Base-by-base conservation (phyloP, 2,329 filamentous ascomycete genomes). In the Epichloe sylvatica region DNA sequence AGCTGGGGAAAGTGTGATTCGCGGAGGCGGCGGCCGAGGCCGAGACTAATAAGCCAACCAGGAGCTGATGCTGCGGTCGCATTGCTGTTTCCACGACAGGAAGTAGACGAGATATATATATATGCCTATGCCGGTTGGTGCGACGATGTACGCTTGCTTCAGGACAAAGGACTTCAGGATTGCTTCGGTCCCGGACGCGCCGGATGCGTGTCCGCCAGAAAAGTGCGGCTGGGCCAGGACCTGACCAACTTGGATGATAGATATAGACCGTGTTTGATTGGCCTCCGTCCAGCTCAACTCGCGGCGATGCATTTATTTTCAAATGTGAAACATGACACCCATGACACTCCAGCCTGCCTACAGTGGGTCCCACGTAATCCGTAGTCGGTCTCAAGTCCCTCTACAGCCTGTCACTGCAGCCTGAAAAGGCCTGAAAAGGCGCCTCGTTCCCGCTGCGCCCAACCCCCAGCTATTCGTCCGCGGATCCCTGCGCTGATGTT, bases 1-100 rank as follows among this genome's bases (percentile, higher is more conserved):
- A 70, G 38, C 15, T n/a, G 23, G 47, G 15, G 23, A 13, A 34
- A 12, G 47, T 45, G 40, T 30, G 12, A 21, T 40, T 42, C 17
- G 8, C 30, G 30, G 21, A 6, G 23, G 34, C 49, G 33, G 44
- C 21, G 34, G 23, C 49, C 19, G 38, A 30, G 23, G 17, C 49
- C 9, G 38, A 42, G 39, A 33, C 39, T 4, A 19, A 43, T 41
- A 43, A 23, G 21, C 46, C 30, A 15, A 37, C 8, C 21, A 48
- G 8, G 9, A 48, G 39, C 17, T 43, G 46, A 19, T 48, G 39
- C 33, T 25, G 39, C 46, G 36, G 9, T 13, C 46, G 38, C 46
- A 43, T 48, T 8, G 13, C 30, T 30, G 30, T 11, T 9, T 9
- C 30, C 30, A 30, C 8, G 30, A 9, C 30, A 30, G 9, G 30